Evolutionary conservation across 306 rosid genomes (phyloP).

Genomic region (Cucurbita pepo): DNA sequence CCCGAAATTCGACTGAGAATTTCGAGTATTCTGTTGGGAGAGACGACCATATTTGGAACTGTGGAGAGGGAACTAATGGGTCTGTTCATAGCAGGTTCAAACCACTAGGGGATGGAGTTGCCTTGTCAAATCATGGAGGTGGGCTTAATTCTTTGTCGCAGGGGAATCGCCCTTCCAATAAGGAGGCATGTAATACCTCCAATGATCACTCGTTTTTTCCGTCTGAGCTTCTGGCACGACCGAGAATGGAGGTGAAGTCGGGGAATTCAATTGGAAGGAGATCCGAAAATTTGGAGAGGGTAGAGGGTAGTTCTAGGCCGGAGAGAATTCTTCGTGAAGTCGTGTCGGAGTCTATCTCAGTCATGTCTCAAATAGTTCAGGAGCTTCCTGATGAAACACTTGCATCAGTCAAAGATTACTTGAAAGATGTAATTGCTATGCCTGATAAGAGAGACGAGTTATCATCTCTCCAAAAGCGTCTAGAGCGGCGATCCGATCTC

Average conservation of each 20-base stretch:
- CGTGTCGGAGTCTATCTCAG: slow-evolving; percentile 42
- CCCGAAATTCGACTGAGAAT: slow-evolving; percentile 77
- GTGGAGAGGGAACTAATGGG: slow-evolving; percentile 98
- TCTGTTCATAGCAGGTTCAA: slow-evolving; percentile 96
- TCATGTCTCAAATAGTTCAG: slow-evolving; percentile 41
- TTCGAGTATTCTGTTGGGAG: slow-evolving; percentile 59
- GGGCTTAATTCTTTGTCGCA: slow-evolving; percentile 57
- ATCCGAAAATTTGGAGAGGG: slow-evolving; percentile 51
- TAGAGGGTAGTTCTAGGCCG: slow-evolving; percentile 45
- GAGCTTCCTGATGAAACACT: slow-evolving; percentile 59
- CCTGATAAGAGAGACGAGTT: slow-evolving; percentile 73
- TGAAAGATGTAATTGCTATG: slow-evolving; percentile 48
- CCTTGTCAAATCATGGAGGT: slow-evolving; percentile 49
- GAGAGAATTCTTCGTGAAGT: slow-evolving; percentile 57
- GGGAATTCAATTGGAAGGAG: slow-evolving; percentile 78
- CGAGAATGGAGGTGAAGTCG: slow-evolving; percentile 43
- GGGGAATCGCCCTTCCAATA: slow-evolving; percentile 15
- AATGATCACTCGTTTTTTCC: slow-evolving; percentile 78
- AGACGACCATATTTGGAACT: slow-evolving; percentile 85
- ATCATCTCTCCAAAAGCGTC: slow-evolving; percentile 41
- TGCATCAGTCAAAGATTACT: slow-evolving; percentile 35
- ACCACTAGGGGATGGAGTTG: slow-evolving; percentile 88
- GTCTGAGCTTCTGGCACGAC: slow-evolving; percentile 83
- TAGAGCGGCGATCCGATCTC: slow-evolving; percentile 70
- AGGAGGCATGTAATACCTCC: slow-evolving; percentile 33